Percentiles rank a stretch among this genome's conserved stretches.
These are phyloP conservation scores for Aureobasidium uvarum DNA, from an alignment of 2,329 filamentous ascomycete species.

Conservation along the genomic window DNA sequence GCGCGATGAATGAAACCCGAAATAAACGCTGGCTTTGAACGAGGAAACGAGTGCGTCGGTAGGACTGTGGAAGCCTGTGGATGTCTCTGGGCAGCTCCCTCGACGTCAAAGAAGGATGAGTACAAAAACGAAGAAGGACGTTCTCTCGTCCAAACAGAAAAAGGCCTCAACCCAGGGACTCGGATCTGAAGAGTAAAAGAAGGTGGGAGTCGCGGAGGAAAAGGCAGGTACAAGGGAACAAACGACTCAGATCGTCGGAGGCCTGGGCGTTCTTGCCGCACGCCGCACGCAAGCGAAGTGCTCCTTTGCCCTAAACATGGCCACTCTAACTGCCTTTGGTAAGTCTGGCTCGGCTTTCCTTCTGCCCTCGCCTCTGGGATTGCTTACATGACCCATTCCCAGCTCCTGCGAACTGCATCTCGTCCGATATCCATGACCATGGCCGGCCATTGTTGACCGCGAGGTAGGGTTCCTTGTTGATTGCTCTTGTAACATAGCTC, in stretches of 20 bases:
- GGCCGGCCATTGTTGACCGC: not conserved
- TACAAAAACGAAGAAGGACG: not conserved
- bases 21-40: not conserved
- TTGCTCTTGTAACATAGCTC: not conserved
- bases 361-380: constrained; percentile 7
- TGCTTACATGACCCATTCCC: constrained; percentile 1
- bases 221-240: constrained; percentile 26
- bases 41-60: not conserved
- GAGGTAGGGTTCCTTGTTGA: not conserved
- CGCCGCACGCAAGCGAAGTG: constrained; percentile 18
- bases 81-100: not conserved
- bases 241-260: constrained; percentile 17
- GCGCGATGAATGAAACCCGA: not conserved
- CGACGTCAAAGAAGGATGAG: constrained; percentile 1
- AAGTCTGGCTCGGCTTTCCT: constrained; percentile 24
- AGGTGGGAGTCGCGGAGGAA: constrained; percentile 18
- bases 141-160: constrained; percentile 1
- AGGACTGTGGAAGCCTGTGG: not conserved
- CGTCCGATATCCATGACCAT: not conserved
- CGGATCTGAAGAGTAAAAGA: constrained; percentile 20
- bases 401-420: not conserved
- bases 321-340: not conserved
- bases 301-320: constrained; percentile 20
- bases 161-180: constrained; percentile 10
- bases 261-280: constrained; percentile 17